phyloP scores from a whole-genome alignment of 805 yeast species.

The Ogataea siamensis region DNA sequence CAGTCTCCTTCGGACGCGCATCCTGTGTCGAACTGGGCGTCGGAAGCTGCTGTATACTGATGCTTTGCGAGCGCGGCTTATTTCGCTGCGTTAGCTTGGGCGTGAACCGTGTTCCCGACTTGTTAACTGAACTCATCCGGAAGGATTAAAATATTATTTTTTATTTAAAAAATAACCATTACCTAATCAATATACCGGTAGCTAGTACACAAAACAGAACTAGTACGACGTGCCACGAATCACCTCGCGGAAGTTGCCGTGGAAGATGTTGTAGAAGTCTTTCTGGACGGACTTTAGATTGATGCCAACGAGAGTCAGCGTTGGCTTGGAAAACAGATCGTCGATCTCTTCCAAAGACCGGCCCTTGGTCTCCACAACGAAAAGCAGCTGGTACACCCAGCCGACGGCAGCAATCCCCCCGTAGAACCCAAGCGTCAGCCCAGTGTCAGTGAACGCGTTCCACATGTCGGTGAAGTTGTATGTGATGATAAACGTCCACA shows the following conservation, averaged over 20 bases:
- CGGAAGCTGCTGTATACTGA: conserved; percentile 12
- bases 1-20: conserved; percentile 2
- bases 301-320: conserved; percentile 37
- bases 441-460: conserved; percentile 55
- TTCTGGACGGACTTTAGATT: conserved; percentile 30
- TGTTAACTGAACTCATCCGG: conserved; percentile 35
- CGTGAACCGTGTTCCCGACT: conserved; percentile 61
- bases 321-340: conserved; percentile 52
- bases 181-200: too few species aligned
- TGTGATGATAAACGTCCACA: conserved; percentile 64
- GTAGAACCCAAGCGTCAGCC: conserved; percentile 62
- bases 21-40: conserved; percentile 14
- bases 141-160: too few species aligned
- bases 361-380: conserved; percentile 72
- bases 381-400: conserved; percentile 48
- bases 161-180: neutral
- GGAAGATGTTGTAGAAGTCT: conserved; percentile 21
- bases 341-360: conserved; percentile 73
- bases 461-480: conserved; percentile 61
- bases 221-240: conserved; percentile 12
- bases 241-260: conserved; percentile 20
- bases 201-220: neutral
- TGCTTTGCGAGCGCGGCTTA: conserved; percentile 10
- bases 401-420: conserved; percentile 66
- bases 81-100: conserved; percentile 48